phyloP scores from a whole-genome alignment of 352 stramenopile species.

The Pythium insidiosum region DNA sequence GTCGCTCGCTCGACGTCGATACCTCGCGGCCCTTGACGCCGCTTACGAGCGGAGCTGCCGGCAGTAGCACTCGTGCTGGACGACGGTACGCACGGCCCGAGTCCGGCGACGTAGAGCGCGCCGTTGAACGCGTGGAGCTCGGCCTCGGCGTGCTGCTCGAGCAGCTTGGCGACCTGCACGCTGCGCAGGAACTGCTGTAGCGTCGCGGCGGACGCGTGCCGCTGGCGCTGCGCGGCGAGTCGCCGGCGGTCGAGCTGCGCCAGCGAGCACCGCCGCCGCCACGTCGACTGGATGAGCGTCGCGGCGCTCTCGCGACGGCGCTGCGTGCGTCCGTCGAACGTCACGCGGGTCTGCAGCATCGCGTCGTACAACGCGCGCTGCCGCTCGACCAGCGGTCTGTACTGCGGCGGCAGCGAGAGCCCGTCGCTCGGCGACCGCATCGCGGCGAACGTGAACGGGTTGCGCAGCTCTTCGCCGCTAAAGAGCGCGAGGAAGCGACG shows the following conservation, averaged over 20 bases:
- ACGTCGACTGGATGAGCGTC: slow-evolving; percentile 58
- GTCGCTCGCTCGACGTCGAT: too few relatives aligned
- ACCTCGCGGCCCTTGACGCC: too few relatives aligned
- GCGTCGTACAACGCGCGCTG: slow-evolving; percentile 38
- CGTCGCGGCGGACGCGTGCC: slow-evolving; percentile 32
- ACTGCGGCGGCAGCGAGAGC: slow-evolving; percentile 3
- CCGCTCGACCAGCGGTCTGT: slow-evolving; percentile 3
- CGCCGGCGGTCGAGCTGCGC: slow-evolving; percentile 16
- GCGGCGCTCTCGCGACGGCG: slow-evolving; percentile 25
- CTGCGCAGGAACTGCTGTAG: slow-evolving; percentile 51
- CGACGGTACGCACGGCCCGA: slow-evolving; percentile 24
- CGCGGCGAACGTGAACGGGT: slow-evolving; percentile 34
- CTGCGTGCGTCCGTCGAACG: slow-evolving; percentile 32
- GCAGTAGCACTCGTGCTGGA: not conserved
- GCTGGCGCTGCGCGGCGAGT: slow-evolving; percentile 17
- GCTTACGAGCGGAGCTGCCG: too few relatives aligned
- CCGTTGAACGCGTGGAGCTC: slow-evolving; percentile 50
- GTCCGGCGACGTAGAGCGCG: slow-evolving; percentile 39
- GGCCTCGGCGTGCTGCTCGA: slow-evolving; percentile 41
- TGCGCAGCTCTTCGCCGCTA: slow-evolving; percentile 47
- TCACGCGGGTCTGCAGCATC: slow-evolving; percentile 37
- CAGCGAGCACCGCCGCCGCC: slow-evolving; percentile 42
- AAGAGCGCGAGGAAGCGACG: slow-evolving; percentile 49
- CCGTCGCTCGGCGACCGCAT: slow-evolving; percentile 10
- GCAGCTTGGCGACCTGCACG: slow-evolving; percentile 30